Evolutionary conservation across 164 flowering plant genomes (phyloP).

Genomic region (Sextonia rubra): DNA sequence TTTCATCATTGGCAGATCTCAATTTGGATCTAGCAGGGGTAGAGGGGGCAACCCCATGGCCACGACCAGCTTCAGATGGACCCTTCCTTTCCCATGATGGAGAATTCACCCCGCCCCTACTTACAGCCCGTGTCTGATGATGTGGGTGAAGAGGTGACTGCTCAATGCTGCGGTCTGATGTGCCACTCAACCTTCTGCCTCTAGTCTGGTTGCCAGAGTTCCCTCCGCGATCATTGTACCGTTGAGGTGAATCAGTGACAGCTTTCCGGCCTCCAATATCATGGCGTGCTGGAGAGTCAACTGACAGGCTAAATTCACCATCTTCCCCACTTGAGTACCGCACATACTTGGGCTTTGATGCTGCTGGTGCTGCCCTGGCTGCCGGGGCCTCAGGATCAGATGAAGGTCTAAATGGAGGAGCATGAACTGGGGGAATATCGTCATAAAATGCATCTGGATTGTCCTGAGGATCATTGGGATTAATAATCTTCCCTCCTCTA

Average conservation of each 20-base stretch:
- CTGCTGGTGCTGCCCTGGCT: conserved; percentile 12
- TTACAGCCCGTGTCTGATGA: conserved; percentile 27
- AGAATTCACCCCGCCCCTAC: conserved; percentile 32
- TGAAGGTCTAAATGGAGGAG: conserved; percentile 1
- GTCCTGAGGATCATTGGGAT: conserved; percentile 79
- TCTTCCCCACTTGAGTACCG: conserved; percentile 42
- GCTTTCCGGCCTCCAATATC: conserved; percentile 16
- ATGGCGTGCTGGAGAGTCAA: conserved; percentile 25
- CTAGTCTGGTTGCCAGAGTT: conserved; percentile 5
- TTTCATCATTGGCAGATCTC: conserved; percentile 31
- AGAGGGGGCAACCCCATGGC: conserved; percentile 36
- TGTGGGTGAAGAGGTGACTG: conserved; percentile 41
- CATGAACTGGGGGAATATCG: conserved; percentile 16
- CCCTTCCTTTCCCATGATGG: conserved; percentile 45
- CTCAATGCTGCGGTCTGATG: conserved; percentile 37
- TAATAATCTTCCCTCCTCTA: conserved; percentile 42
- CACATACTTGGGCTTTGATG: conserved; percentile 23
- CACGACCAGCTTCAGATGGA: conserved; percentile 34
- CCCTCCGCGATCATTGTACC: background rate
- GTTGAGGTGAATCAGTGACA: conserved; percentile 16
- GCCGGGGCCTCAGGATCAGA: conserved; percentile 15
- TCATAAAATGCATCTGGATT: conserved; percentile 42
- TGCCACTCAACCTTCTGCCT: conserved; percentile 24
- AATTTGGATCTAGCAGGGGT: conserved; percentile 45
- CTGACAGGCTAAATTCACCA: conserved; percentile 24